These are phyloP conservation scores for Isabelozyma heimii DNA, from an alignment of 805 yeast species.

Conservation along the genomic window DNA sequence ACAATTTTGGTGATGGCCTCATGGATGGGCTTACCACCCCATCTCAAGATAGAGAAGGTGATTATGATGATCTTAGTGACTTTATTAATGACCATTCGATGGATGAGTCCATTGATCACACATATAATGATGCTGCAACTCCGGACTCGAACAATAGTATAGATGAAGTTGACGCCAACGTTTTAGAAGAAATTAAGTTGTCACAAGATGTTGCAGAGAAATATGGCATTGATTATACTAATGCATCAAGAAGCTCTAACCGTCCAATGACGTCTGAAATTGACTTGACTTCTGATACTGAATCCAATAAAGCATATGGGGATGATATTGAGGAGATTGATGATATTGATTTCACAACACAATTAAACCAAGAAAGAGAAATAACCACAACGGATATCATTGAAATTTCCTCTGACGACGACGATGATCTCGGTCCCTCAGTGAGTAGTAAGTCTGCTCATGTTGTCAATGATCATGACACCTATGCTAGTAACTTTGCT, in stretches of 20 bases:
- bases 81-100: constrained; percentile 15
- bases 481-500: background rate
- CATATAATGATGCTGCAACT: constrained; percentile 5
- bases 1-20: constrained; percentile 28
- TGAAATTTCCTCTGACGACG: constrained; percentile 36
- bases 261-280: constrained; percentile 2
- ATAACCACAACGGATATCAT: constrained; percentile 27
- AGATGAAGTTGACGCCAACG: constrained; percentile 10
- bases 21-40: constrained; percentile 37
- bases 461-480: background rate
- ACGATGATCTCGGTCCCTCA: constrained; percentile 12
- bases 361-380: constrained; percentile 41
- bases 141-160: constrained; percentile 2
- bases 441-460: constrained; percentile 2
- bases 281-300: constrained; percentile 1
- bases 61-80: constrained; percentile 26
- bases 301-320: constrained; percentile 1
- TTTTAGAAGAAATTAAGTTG: constrained; percentile 22
- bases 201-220: constrained; percentile 34
- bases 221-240: constrained; percentile 23
- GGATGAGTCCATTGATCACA: constrained; percentile 6
- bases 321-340: constrained; percentile 27
- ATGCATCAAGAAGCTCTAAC: background rate
- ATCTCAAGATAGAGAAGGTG: constrained; percentile 26
- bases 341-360: constrained; percentile 30